phyloP scores from a whole-genome alignment of 208 protist genomes.

The Sergeia podlipaevii region DNA sequence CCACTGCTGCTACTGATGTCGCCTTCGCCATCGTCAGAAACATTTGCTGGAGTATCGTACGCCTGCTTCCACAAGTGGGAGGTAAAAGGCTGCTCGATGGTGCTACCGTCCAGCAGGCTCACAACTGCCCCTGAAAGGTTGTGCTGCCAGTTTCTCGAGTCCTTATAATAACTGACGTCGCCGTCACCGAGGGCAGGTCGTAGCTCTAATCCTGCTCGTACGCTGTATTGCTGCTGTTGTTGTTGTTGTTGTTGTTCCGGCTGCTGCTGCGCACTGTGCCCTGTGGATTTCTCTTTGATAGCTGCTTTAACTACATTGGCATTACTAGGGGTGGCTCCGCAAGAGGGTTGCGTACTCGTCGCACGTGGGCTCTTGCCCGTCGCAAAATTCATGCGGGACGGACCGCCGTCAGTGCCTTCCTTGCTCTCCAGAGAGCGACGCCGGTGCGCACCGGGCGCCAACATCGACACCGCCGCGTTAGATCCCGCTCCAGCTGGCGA shows the following conservation, averaged over 20 bases:
- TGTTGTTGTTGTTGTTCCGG: background rate
- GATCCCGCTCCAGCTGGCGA: no score
- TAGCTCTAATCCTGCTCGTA: background rate
- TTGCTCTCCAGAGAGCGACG: no score
- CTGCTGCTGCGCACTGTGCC: no score
- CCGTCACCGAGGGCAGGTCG: constrained; percentile 1
- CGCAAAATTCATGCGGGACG: no score
- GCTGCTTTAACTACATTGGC: no score
- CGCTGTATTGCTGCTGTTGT: background rate
- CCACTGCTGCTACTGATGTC: background rate
- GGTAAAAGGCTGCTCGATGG: constrained; percentile 62
- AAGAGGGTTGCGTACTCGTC: no score
- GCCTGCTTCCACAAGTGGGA: constrained; percentile 61
- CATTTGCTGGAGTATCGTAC: constrained; percentile 17
- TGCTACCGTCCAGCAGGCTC: constrained; percentile 42
- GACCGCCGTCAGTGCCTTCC: no score
- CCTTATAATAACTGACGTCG: constrained; percentile 1
- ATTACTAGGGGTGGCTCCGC: no score
- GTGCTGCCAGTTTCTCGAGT: constrained; percentile 5
- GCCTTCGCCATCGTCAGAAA: constrained; percentile 6
- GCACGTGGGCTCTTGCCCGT: no score
- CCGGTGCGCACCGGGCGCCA: no score
- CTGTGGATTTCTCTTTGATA: no score
- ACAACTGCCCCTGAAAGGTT: constrained; percentile 16
- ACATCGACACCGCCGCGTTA: background rate